Evolutionary conservation across 2,329 filamentous ascomycete species (phyloP), one percentile per base, ranked within the genome.

Genomic region (Botrytis fragariae): DNA sequence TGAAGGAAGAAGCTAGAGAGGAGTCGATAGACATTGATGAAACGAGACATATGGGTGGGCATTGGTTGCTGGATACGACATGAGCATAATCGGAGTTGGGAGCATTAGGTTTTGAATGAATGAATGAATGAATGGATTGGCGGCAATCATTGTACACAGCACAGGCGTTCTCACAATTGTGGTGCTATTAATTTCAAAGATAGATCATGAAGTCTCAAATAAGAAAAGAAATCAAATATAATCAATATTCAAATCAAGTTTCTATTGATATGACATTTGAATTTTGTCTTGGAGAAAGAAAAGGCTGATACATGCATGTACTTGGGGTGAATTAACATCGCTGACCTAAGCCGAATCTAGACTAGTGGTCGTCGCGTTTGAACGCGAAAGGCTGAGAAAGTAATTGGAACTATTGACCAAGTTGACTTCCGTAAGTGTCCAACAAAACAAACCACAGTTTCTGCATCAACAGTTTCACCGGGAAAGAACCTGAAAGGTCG

Each of bases 21-120:
- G 51, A 64, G 63, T 72, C 64, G 72, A 73, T 72, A 77, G 72
- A 74, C 44, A 29, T 29, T 63, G 59, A 72, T 39, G 54, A 72
- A 12, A 35, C 29, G 29, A 73, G 51, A 69, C 57, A 72, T 68
- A 72, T 67, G 70, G 70, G 61, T 25, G 60, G 68, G 60, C 61
- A 71, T 35, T 71, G 67, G 62, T 64, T 51, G 63, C 71, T 68
- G 71, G 71, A 72, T 69, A 72, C 62, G 48, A 73, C 59, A 72
- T 72, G 54, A 39, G 60, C 42, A 72, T 70, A 67, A 64, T 54
- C 20, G 72, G 72, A 73, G 72, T 73, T 73, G 39, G 54, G 68
- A 69, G 72, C 72, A 71, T 71, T 51, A 42, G 68, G 61, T 73
- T 72, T 69, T 54, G 48, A 62, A 73, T 75, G 57, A 59, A 57